phyloP scores from a whole-genome alignment of 2,329 filamentous ascomycete species.

The Helotiales sp. region DNA sequence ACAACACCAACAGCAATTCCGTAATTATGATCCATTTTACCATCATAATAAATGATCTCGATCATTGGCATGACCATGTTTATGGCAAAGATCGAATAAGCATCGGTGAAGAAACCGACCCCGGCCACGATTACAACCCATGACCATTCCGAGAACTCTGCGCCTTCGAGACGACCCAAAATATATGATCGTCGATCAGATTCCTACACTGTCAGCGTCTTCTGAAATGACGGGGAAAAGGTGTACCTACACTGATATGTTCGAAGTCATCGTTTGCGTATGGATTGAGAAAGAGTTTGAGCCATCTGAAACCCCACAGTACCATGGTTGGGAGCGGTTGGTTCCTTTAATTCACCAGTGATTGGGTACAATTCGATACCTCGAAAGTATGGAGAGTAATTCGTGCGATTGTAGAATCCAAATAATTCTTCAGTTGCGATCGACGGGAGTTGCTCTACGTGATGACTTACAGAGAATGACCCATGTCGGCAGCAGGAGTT shows the following conservation, averaged over 20 bases:
- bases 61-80: constrained; percentile 57
- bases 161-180: constrained; percentile 30
- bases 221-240: background rate
- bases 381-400: no score
- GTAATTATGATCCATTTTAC: constrained; percentile 44
- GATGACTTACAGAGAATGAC: background rate
- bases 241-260: constrained; percentile 28
- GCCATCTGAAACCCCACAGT: constrained; percentile 35
- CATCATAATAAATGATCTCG: constrained; percentile 52
- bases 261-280: constrained; percentile 33
- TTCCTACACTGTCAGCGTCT: constrained; percentile 22
- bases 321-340: constrained; percentile 20
- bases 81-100: constrained; percentile 51
- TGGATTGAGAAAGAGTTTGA: constrained; percentile 35
- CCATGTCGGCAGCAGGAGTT: background rate
- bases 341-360: no score
- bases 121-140: constrained; percentile 47
- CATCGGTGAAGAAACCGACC: constrained; percentile 55
- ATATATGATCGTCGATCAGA: constrained; percentile 34
- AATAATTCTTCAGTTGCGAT: background rate
- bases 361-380: no score
- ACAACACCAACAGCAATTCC: constrained; percentile 51
- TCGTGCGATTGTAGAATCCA: background rate
- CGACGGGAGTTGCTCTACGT: background rate
- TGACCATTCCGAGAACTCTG: constrained; percentile 33